Evolutionary conservation across 352 stramenopile genomes (phyloP).

Genomic region (Globisporangium radiosum): DNA sequence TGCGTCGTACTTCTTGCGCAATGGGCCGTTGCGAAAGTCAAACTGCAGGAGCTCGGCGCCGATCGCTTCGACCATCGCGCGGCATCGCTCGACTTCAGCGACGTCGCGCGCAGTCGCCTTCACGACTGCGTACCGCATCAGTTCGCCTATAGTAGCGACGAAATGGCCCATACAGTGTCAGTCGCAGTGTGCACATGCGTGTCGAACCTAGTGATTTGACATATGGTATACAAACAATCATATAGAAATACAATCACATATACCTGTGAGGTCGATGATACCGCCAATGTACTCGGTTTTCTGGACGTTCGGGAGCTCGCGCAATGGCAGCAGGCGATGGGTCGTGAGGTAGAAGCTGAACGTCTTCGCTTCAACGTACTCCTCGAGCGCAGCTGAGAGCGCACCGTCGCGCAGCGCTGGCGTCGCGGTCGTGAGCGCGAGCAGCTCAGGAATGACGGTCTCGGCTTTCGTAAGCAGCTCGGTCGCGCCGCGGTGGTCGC

Average conservation of each 20-base stretch:
- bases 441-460: conserved; percentile 63
- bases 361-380: conserved; percentile 92
- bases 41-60: conserved; percentile 90
- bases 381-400: conserved; percentile 87
- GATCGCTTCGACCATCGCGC: conserved; percentile 82
- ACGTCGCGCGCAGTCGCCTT: conserved; percentile 86
- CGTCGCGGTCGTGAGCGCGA: conserved; percentile 77
- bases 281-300: conserved; percentile 93
- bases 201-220: too few species aligned
- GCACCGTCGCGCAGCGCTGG: conserved; percentile 73
- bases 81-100: conserved; percentile 68
- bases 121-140: conserved; percentile 85
- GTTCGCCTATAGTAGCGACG: conserved; percentile 52
- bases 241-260: conserved; percentile 2
- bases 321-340: conserved; percentile 47
- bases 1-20: conserved; percentile 92
- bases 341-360: conserved; percentile 83
- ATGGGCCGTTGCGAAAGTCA: conserved; percentile 91
- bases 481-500: conserved; percentile 51
- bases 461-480: conserved; percentile 47
- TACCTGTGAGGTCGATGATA: conserved; percentile 91
- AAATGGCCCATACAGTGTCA: conserved; percentile 6
- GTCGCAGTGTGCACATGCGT: neutral
- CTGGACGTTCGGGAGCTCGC: conserved; percentile 43
- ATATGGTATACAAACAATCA: too few species aligned